These are phyloP conservation scores for Lodderomyces parapsilosis DNA, from an alignment of 1,139 yeast genomes.

Conservation along the genomic window DNA sequence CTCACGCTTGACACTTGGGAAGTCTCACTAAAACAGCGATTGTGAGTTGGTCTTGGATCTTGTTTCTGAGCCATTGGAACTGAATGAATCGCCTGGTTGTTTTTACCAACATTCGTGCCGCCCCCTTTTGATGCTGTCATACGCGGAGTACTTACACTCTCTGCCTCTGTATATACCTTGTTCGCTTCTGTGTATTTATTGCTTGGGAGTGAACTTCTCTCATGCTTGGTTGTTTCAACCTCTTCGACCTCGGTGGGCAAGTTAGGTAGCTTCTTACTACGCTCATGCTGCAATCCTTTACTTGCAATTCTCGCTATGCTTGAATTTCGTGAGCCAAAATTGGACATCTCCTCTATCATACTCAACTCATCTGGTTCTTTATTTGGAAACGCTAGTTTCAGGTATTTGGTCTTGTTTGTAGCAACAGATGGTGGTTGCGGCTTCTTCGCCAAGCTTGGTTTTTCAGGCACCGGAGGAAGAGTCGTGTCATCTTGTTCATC, in stretches of 20 bases:
- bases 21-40: slow-evolving; percentile 37
- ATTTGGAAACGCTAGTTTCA: slow-evolving; percentile 18
- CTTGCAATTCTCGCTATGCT: slow-evolving; percentile 19
- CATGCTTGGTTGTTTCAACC: not conserved
- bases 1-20: slow-evolving; percentile 39
- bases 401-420: slow-evolving; percentile 21
- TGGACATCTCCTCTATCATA: slow-evolving; percentile 42
- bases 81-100: not conserved
- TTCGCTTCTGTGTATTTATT: not conserved
- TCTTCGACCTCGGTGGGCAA: slow-evolving; percentile 13
- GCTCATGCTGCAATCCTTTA: not conserved
- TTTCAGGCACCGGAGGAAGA: not conserved
- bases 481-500: not conserved
- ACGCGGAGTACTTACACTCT: no score
- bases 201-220: not conserved
- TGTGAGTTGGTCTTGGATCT: not conserved
- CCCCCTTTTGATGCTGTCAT: no score
- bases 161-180: no score
- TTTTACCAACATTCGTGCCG: no score
- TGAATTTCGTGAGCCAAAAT: slow-evolving; percentile 29
- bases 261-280: slow-evolving; percentile 6
- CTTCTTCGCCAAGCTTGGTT: slow-evolving; percentile 15
- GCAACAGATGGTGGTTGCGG: slow-evolving; percentile 25
- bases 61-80: not conserved
- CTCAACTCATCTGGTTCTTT: slow-evolving; percentile 36